Conservation (phyloP, 1,284 basidiomycete genomes). For the Rhizoctonia solani region DNA sequence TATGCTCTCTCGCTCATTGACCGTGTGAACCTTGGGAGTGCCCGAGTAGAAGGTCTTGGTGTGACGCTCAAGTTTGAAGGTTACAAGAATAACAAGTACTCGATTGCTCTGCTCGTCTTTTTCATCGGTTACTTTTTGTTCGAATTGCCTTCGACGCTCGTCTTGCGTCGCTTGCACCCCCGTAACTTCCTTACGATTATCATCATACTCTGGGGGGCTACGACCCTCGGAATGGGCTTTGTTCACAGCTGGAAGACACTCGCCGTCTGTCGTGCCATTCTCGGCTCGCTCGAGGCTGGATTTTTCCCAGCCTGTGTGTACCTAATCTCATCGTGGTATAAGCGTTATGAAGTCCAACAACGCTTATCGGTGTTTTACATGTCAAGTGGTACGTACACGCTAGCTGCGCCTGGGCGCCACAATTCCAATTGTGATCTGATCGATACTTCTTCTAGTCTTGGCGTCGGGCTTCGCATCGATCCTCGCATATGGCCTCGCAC, state of each 20-base stretch:
- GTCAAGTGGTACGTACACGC: conserved; percentile 32
- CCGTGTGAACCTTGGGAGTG: conserved; percentile 44
- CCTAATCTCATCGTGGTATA: conserved; percentile 52
- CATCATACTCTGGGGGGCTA: conserved; percentile 45
- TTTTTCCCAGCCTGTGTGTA: conserved; percentile 46
- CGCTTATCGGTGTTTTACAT: conserved; percentile 48
- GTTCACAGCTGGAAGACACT: conserved; percentile 45
- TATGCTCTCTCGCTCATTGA: conserved; percentile 47
- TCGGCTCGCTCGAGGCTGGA: conserved; percentile 46
- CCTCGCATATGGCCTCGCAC: conserved; percentile 46
- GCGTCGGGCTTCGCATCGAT: conserved; percentile 49
- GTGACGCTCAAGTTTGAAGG: conserved; percentile 41
- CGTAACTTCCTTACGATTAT: conserved; percentile 43
- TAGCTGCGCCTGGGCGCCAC: background rate
- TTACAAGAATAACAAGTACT: conserved; percentile 43
- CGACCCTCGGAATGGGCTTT: conserved; percentile 48
- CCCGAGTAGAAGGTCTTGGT: conserved; percentile 43
- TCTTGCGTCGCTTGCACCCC: conserved; percentile 47
- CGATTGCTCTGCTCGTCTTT: conserved; percentile 46
- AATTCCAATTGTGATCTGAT: background rate
- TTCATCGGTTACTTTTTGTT: conserved; percentile 44
- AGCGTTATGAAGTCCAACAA: conserved; percentile 48
- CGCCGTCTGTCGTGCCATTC: conserved; percentile 47
- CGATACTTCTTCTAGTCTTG: background rate
- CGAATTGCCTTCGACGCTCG: conserved; percentile 44